Evolutionary conservation across 495 filamentous ascomycete genomes (phyloP), one percentile per base, ranked within the genome.

Genomic region (Aspergillus diversus): DNA sequence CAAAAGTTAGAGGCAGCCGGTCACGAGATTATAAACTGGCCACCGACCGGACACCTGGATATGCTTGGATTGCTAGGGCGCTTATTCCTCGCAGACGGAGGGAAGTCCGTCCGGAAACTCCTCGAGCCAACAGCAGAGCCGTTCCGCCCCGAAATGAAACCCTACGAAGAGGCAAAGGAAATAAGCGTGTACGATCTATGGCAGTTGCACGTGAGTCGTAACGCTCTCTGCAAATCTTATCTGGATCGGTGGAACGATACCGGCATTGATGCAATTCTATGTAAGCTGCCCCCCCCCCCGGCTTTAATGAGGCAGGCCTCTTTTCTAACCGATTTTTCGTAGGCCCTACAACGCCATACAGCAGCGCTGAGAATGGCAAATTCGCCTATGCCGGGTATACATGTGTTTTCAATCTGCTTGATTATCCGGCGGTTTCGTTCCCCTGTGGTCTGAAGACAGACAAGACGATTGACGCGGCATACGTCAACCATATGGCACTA

Each of bases 31-130:
- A 59, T 55, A n/a, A 49, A 66, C 48, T 66, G 64, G 60, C 42
- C 57, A 7, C 33, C 75, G 5, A 77, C 80, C 60, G 35, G 35
- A 39, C 35, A 39, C 12, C 69, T 68, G 42, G 68, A 76, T 54
- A 73, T 73, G 55, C 74, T 79, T 42, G 67, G 69, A 8, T 71
- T 85, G 21, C 73, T 78, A 12, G 84, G 84, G 66, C 71, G n/a
- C n/a, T n/a, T 67, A 16, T 74, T 84, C 61, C 76, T 84, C 52
- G 72, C 78, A n/a, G 81, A 84, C 42, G 82, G 81, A 11, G 69
- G 66, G 0, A 78, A 79, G 47, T 61, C 59, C 61, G 77, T 80
- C 35, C 74, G 82, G 60, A 55, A 31, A 32, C 21, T 51, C 9
- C 68, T 85, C 3, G 76, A 78, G 17, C 55, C 66, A 11, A 79